Percentiles rank a stretch among this genome's conserved stretches.
These are phyloP conservation scores for Saksenaea oblongispora DNA, from an alignment of 371 early-diverging fungal genomes.

Conservation along the genomic window DNA sequence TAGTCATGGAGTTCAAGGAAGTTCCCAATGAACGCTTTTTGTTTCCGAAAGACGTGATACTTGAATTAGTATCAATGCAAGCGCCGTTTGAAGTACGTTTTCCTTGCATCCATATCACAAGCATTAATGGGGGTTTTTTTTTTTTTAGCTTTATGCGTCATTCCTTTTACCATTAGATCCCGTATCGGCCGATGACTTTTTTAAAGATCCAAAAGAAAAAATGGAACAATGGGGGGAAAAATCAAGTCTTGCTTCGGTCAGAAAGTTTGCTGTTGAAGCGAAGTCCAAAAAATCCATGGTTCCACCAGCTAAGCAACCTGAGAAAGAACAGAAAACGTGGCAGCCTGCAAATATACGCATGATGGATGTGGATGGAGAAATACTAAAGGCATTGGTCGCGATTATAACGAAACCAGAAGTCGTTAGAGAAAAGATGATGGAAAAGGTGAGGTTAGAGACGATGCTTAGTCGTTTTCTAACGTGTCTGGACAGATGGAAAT, in stretches of 20 bases:
- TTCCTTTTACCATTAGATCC: constrained; percentile 33
- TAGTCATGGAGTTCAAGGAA: constrained; percentile 50
- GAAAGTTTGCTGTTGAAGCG: constrained; percentile 10
- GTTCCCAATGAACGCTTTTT: constrained; percentile 41
- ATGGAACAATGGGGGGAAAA: constrained; percentile 22
- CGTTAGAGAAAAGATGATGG: constrained; percentile 25
- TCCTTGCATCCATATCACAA: background rate
- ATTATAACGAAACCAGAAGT: constrained; percentile 13
- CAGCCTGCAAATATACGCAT: constrained; percentile 35
- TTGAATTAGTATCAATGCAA: constrained; percentile 16
- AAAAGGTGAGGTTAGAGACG: constrained; percentile 22
- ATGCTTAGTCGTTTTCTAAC: background rate
- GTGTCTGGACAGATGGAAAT: constrained; percentile 12
- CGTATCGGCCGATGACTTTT: constrained; percentile 18
- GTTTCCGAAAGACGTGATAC: constrained; percentile 41
- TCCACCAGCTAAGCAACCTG: background rate
- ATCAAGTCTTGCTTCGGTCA: constrained; percentile 15
- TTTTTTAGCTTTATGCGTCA: constrained; percentile 16
- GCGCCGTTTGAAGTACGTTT: constrained; percentile 24
- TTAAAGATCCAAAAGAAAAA: constrained; percentile 27
- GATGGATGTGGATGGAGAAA: constrained; percentile 9
- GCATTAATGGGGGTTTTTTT: background rate
- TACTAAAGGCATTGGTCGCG: constrained; percentile 18
- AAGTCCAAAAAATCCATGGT: background rate
- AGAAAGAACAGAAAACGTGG: constrained; percentile 5